Base-by-base conservation (phyloP, 345 rosid species). In the Anacardium occidentale region DNA sequence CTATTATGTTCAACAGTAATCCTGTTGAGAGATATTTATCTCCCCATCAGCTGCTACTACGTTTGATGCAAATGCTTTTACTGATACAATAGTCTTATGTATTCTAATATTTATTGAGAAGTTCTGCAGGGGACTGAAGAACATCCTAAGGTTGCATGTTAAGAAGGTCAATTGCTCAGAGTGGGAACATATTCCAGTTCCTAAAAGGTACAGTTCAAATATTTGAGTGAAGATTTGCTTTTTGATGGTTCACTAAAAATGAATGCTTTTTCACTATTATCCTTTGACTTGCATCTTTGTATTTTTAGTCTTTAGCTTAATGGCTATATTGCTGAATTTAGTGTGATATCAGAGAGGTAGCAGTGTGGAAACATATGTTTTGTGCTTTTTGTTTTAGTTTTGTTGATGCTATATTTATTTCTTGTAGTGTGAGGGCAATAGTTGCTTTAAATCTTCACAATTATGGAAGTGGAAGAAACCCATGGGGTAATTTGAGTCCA, bases 391-490 rank as follows among this genome's bases (percentile, higher is more conserved):
- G 15, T 11, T 47, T 45, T 34, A 6, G 60, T 68, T 17, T 57
- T 13, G 25, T 24, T 72, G 40, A 61, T 52, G 40, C 42, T 62
- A 15, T 51, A 68, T n/a, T 18, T 29, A 15, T 62, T 72, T 47
- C 56, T 78, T 74, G 40, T 77, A 96, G 98, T 77, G 89, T 96
- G 34, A 86, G 99, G 85, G 96, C 99, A 24, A 87, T 96, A 34
- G 96, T 96, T 72, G 93, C 86, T 72, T 79, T 96, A 77, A 93
- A 96, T 84, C 95, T 96, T 83, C 85, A 87, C 78, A 96, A 75
- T 74, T 96, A 96, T 69, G 99, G 88, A 61, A 93, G 98, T 81
- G 99, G 99, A 71, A 85, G 99, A 79, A 86, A 89, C 68, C 99
- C 98, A 5, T 96, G 98, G 99, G 99, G 97, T 37, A 83, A 79